Base-by-base conservation (phyloP, 2,329 filamentous ascomycete species). In the Aspergillus felis region DNA sequence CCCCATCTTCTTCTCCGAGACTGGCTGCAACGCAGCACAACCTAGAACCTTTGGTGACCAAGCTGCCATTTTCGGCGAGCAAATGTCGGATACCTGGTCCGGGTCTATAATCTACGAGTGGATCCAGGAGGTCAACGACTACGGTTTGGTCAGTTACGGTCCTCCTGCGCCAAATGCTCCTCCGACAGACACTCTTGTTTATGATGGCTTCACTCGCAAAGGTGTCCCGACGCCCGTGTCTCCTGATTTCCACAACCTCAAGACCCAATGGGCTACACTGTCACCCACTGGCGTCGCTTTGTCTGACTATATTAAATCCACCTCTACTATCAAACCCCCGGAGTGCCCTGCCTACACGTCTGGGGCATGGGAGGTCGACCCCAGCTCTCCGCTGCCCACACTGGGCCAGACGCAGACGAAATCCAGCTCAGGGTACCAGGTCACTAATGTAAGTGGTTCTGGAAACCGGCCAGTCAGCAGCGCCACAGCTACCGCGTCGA, bases 1-100 rank as follows among this genome's bases (percentile, higher is more conserved):
- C n/a, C 91, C 90, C 22, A 91, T 94, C 66, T 92, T 92, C 80
- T 91, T 96, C 76, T 92, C 90, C 35, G 91, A 96, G 76, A 94
- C 90, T 3, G 91, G 91, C 57, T 96, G 91, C 81, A 92, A 90
- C 70, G 73, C 71, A 9, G 67, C 69, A 10, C 70, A 68, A 8
- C 78, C 78, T 12, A 74, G 78, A 35, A 75, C 71, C 6, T 80
- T 80, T 57, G 66, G 70, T n/a, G 78, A 96, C 69, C 90, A 94
- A 74, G 80, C 83, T 44, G 86, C 90, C 51, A 90, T 96, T 64
- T 88, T 94, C 66, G 88, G 89, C 47, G 65, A 80, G 0, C 75
- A 90, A 2, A 96, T 96, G 91, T 76, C 82, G 5, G 79, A 81
- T 57, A 82, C 79, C 28, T 87, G 84, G 81, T 92, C 89, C 53